Percentiles rank a stretch among this genome's conserved stretches.
These are phyloP conservation scores for barrel medic (Medicago truncatula) DNA, from an alignment of 306 rosid genomes.

Conservation along the genomic window MtrunA17r5.0-ANR NC_053046.1:29073501-29074000, in stretches of 20 bases:
- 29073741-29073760: background rate
- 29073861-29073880: slow-evolving; percentile 6
- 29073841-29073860: slow-evolving; percentile 12
- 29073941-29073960: slow-evolving; percentile 97
- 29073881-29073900: slow-evolving; percentile 25
- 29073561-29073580: slow-evolving; percentile 13
- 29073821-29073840: slow-evolving; percentile 30
- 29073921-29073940: slow-evolving; percentile 93
- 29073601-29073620: slow-evolving; percentile 14
- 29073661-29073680: slow-evolving; percentile 5
- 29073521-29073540: background rate
- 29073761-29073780: background rate
- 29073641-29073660: slow-evolving; percentile 9
- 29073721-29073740: slow-evolving; percentile 16
- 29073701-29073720: background rate
- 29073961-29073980: slow-evolving; percentile 86
- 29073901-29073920: slow-evolving; percentile 72
- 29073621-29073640: background rate
- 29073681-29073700: background rate
- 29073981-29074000: slow-evolving; percentile 19
- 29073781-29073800: background rate
- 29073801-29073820: background rate
- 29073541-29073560: background rate
- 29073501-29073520: background rate
- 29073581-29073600: background rate